phyloP scores from a whole-genome alignment of 2,329 filamentous ascomycete species.

The Aspergillus vadensis region DNA sequence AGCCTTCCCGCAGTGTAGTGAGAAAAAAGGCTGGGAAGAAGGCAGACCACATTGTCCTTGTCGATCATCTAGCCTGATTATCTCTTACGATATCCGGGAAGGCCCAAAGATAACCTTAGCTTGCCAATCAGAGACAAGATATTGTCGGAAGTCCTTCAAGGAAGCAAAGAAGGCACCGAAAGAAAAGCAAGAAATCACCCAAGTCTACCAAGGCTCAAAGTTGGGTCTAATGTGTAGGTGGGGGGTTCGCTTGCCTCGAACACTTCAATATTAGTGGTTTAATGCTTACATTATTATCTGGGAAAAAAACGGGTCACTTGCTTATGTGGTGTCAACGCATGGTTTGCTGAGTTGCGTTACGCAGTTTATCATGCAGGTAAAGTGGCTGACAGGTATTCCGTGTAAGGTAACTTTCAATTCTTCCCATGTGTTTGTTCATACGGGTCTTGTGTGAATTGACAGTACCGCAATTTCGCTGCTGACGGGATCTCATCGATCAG shows the following conservation, averaged over 20 bases:
- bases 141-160: background rate
- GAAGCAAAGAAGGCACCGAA: constrained; percentile 2
- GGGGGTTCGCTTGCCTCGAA: constrained; percentile 4
- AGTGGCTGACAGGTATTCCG: background rate
- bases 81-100: background rate
- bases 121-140: constrained; percentile 1
- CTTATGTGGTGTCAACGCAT: constrained; percentile 1
- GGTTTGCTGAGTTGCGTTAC: background rate
- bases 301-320: background rate
- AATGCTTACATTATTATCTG: constrained; percentile 1
- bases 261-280: constrained; percentile 1
- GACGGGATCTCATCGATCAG: background rate
- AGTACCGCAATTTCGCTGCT: background rate
- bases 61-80: constrained; percentile 6
- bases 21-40: background rate
- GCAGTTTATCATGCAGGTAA: background rate
- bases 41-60: constrained; percentile 2
- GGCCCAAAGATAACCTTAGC: background rate
- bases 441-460: background rate
- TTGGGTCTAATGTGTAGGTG: constrained; percentile 7
- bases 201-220: constrained; percentile 8
- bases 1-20: background rate
- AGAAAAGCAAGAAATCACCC: constrained; percentile 6
- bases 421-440: background rate
- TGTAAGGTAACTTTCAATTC: background rate